Evolutionary conservation across 2,329 filamentous ascomycete species (phyloP), one percentile per base, ranked within the genome.

Genomic region (Gyromitra esculenta): DNA sequence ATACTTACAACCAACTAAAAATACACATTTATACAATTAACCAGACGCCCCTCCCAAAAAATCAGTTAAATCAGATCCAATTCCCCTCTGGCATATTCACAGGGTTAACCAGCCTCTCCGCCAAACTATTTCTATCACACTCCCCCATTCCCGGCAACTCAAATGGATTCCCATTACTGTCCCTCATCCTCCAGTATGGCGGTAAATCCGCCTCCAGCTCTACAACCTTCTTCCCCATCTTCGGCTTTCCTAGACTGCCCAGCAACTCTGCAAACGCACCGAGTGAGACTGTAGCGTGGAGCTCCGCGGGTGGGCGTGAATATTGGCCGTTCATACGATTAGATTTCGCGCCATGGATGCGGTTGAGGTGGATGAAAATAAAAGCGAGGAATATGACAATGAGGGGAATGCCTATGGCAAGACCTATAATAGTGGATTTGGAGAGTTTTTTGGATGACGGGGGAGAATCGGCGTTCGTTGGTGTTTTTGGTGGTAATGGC

Each of bases 131-230:
- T 25, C 65, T 70, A n/a, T 69, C 59, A 37, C 43, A 63, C 54
- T 60, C 64, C 8, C 71, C 43, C 15, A 35, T 37, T 15, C 11
- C 64, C 18, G 52, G 37, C 54, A 74, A 18, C 56, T 74, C 71
- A 52, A 74, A 74, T 18, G 71, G 71, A 35, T 68, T 62, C 43
- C 71, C 64, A 62, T 63, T 43, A 54, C 71, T 59, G 31, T 60
- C 71, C n/a, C 63, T 69, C n/a, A 62, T 41, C 45, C 52, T 60
- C 15, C 15, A 25, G 18, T 62, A 62, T 11, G 37, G 11, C 21
- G 56, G 35, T 4, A 9, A 15, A 35, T 56, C 43, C 54, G 63
- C 54, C 21, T 59, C 31, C n/a, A 62, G 4, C 15, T 60, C 71
- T 1, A 39, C 18, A 3, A 21, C 64, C 21, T 13, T n/a, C 21